phyloP scores from a whole-genome alignment of 192 early-diverging fungal species.

The Backusella westeae region DNA sequence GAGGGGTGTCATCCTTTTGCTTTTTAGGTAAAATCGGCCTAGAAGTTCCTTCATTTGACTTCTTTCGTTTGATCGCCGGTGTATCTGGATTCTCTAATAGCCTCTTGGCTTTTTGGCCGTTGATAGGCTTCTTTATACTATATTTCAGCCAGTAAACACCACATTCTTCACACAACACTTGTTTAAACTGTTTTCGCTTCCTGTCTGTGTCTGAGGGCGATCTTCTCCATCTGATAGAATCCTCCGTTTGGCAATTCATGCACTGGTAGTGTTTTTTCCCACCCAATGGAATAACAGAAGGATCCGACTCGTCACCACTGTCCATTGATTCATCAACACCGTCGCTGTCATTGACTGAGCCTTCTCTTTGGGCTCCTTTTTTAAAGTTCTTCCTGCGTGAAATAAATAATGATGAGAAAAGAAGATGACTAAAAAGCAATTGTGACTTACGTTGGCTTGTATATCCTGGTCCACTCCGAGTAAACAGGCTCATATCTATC shows the following conservation, averaged over 20 bases:
- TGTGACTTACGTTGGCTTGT: constrained; percentile 50
- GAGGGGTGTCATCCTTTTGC: not conserved
- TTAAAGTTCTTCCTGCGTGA: constrained; percentile 46
- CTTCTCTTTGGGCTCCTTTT: constrained; percentile 19
- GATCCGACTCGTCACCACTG: constrained; percentile 16
- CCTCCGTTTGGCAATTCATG: constrained; percentile 38
- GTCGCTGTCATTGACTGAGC: not conserved
- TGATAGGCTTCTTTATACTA: constrained; percentile 36
- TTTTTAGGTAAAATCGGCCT: not conserved
- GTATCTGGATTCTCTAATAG: not conserved
- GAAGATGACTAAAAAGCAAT: not conserved
- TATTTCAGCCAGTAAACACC: constrained; percentile 61
- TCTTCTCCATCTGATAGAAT: constrained; percentile 37
- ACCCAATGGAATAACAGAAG: not conserved
- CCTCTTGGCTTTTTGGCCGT: not conserved
- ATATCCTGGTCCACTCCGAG: constrained; percentile 57
- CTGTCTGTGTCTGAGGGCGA: constrained; percentile 41
- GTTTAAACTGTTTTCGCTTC: constrained; percentile 34
- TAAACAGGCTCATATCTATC: constrained; percentile 59
- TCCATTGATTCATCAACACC: not conserved
- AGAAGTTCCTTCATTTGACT: not conserved
- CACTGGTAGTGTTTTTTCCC: constrained; percentile 30
- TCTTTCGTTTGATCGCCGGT: not conserved
- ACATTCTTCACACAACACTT: constrained; percentile 51
- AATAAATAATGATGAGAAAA: not conserved